Base-by-base conservation (phyloP, 192 early-diverging fungal species). In the Pilaira anomala region DNA sequence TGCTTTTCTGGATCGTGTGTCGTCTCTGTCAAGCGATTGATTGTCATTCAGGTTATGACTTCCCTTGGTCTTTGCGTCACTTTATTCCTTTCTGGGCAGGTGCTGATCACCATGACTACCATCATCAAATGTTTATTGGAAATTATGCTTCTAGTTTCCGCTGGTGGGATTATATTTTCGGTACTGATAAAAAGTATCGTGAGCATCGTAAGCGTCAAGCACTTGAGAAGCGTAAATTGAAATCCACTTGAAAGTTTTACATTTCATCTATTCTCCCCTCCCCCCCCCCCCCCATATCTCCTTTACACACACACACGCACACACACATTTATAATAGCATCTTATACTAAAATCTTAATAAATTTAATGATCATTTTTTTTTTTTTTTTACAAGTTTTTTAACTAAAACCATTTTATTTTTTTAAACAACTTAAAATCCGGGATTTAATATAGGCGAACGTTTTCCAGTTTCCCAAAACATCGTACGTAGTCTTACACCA, bases 31-130 rank as follows among this genome's bases (percentile, higher is more conserved):
- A 91, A 76, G 85, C 91, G 18, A 82, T 96, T 26, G 93, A 94
- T 66, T 87, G 90, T 48, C 95, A 98, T 74, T 92, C 91, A 28
- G 95, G 95, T 3, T 98, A 95, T 69, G 91, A 95, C 65, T 98
- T 96, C 65, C 95, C 95, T 29, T 96, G 94, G 94, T 91, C 89
- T 25, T 79, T 94, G 65, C 88, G 87, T 65, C 83, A 93, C 80
- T 86, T 83, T 40, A 21, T 94, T 42, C 92, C 92, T 18, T 88
- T 94, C 74, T 95, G 93, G 93, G 91, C 91, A 2, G 93, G 93
- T 12, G 84, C 91, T 13, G 92, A 93, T 63, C 94, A 93, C 74
- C 95, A 98, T 69, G 95, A 98, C 71, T 93, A 88, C 73, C 95
- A 98, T 73, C 95, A 98, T 74, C 80, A 82, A 66, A 81, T 85